These are phyloP conservation scores for Fusarium equiseti DNA, from an alignment of 2,329 filamentous ascomycete species.

Conservation along the genomic window DNA sequence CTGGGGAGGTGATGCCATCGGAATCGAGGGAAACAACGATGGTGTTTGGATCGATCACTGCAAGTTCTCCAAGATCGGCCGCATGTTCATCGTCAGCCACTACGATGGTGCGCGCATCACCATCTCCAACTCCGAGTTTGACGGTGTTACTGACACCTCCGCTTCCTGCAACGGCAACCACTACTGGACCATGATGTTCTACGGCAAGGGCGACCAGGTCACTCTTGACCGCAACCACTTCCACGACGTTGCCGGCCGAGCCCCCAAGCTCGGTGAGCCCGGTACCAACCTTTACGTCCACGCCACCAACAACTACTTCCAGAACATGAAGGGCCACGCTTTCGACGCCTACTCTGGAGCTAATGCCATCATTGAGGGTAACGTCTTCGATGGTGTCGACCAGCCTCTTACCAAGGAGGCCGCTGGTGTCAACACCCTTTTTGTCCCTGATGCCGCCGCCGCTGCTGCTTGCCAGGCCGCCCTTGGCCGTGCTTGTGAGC, in stretches of 20 bases:
- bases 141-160: constrained; percentile 51
- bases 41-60: constrained; percentile 52
- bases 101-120: constrained; percentile 52
- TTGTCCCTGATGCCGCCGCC: constrained; percentile 32
- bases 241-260: constrained; percentile 47
- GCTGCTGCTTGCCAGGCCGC: constrained; percentile 37
- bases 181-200: constrained; percentile 52
- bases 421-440: constrained; percentile 35
- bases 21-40: constrained; percentile 51
- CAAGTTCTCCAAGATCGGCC: constrained; percentile 57
- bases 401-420: constrained; percentile 52
- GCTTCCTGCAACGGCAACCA: constrained; percentile 50
- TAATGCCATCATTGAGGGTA: constrained; percentile 45
- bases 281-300: constrained; percentile 42
- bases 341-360: constrained; percentile 61
- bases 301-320: constrained; percentile 48
- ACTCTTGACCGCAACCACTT: constrained; percentile 47
- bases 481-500: constrained; percentile 42
- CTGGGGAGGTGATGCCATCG: constrained; percentile 53
- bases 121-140: constrained; percentile 56
- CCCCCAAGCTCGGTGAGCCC: constrained; percentile 49
- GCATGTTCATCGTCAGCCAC: constrained; percentile 55
- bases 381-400: constrained; percentile 46
- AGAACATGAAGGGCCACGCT: constrained; percentile 56
- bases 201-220: constrained; percentile 45